A percentile compares a stretch with the other conserved stretches of the same genome.
Conservation (phyloP, 495 filamentous ascomycete genomes). For the Aspergillus sclerotiicarbonarius region DNA sequence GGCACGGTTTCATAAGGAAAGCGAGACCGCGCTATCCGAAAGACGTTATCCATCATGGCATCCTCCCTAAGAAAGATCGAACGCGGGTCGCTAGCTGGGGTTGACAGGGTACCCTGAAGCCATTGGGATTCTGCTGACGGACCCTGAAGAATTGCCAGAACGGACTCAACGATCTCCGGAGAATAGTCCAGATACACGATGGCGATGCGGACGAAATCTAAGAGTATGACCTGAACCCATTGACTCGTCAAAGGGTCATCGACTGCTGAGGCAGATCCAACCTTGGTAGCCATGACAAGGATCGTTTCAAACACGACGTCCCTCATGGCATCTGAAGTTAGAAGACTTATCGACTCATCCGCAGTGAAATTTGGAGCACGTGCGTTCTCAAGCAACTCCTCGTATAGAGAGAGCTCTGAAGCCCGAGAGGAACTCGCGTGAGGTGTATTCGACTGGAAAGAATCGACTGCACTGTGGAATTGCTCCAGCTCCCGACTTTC, state of each 20-base stretch:
- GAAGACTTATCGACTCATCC: constrained; percentile 44
- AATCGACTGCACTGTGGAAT: constrained; percentile 59
- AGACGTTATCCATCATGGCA: constrained; percentile 52
- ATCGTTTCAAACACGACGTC: constrained; percentile 63
- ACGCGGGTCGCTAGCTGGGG: constrained; percentile 46
- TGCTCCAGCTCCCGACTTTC: constrained; percentile 61
- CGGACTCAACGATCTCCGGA: constrained; percentile 59
- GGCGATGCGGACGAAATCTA: constrained; percentile 63
- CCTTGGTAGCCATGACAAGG: constrained; percentile 49
- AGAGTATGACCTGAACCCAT: constrained; percentile 56
- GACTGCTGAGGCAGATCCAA: constrained; percentile 36
- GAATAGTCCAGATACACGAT: constrained; percentile 61
- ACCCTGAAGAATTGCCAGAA: constrained; percentile 57
- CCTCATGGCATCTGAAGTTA: constrained; percentile 53
- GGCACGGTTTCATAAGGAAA: constrained; percentile 88
- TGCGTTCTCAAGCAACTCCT: constrained; percentile 51
- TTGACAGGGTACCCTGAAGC: constrained; percentile 29
- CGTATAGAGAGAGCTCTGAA: constrained; percentile 46
- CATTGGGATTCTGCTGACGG: constrained; percentile 27
- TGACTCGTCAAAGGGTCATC: constrained; percentile 37
- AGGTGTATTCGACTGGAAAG: constrained; percentile 42
- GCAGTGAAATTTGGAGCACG: constrained; percentile 35
- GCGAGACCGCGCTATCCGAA: constrained; percentile 62
- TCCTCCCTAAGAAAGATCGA: constrained; percentile 54
- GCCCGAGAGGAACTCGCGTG: constrained; percentile 24